Evolutionary conservation across 2,329 filamentous ascomycete genomes (phyloP).

Genomic region (Cytospora leucostoma): DNA sequence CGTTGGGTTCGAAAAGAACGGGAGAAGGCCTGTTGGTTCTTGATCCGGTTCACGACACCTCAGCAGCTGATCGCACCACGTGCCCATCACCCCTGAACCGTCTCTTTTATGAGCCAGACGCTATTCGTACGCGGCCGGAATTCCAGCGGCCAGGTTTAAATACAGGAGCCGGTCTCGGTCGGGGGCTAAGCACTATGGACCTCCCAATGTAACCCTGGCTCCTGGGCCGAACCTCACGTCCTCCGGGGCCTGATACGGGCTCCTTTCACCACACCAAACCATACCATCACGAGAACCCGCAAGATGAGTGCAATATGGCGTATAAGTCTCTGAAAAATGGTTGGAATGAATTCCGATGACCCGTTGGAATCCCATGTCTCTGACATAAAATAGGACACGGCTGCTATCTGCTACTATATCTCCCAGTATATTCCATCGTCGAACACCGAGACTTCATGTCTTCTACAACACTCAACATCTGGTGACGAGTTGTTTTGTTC

Average conservation of each 20-base stretch:
- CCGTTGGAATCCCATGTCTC: too few species aligned
- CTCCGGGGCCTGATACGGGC: constrained; percentile 18
- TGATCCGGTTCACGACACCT: too few species aligned
- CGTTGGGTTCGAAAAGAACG: too few species aligned
- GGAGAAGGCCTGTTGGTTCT: too few species aligned
- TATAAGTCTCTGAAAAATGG: constrained; percentile 19
- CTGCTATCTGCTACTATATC: too few species aligned
- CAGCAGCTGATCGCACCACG: background rate
- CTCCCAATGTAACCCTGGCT: constrained; percentile 19
- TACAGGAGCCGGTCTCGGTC: constrained; percentile 1
- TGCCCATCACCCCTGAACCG: background rate
- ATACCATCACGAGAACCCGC: background rate
- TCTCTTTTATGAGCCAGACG: background rate
- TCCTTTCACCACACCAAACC: background rate
- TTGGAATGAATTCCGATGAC: constrained; percentile 1
- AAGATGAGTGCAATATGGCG: background rate
- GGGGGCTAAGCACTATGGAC: constrained; percentile 8
- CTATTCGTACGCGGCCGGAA: background rate
- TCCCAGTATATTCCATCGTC: background rate
- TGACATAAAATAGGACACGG: too few species aligned
- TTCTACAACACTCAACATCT: constrained; percentile 1
- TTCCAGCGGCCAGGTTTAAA: constrained; percentile 1
- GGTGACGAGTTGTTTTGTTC: constrained; percentile 3
- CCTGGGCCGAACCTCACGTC: constrained; percentile 20
- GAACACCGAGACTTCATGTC: constrained; percentile 8